A percentile compares a stretch with the other conserved stretches of the same genome.
These are phyloP conservation scores for Yamadazyma scolyti DNA, from an alignment of 805 yeast species.

Conservation along the genomic window DNA sequence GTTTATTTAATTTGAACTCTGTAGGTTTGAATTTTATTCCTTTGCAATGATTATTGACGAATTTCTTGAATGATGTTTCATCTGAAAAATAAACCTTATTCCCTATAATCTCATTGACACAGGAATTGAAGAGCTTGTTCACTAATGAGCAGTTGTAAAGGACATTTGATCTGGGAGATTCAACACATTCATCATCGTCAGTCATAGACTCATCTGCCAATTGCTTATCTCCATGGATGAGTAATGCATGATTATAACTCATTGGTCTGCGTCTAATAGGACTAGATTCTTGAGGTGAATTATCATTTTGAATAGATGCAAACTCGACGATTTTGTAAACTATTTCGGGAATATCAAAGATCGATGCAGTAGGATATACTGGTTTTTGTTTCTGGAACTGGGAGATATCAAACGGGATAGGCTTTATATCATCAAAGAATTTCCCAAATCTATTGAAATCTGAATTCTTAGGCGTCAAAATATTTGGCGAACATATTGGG, in stretches of 20 bases:
- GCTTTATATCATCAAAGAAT: conserved; percentile 4
- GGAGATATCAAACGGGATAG: background rate
- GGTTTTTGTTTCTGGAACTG: background rate
- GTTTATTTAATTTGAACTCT: conserved; percentile 64
- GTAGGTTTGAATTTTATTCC: conserved; percentile 26
- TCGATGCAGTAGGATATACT: conserved; percentile 22
- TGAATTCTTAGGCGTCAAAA: conserved; percentile 7
- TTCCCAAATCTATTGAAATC: conserved; percentile 1
- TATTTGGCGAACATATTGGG: conserved; percentile 9
- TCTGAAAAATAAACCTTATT: conserved; percentile 53
- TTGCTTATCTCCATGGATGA: conserved; percentile 56
- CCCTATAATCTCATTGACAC: conserved; percentile 53
- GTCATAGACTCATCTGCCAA: conserved; percentile 45
- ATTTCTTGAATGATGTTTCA: conserved; percentile 43
- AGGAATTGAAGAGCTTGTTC: conserved; percentile 59
- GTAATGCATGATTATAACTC: conserved; percentile 62
- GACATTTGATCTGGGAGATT: conserved; percentile 13
- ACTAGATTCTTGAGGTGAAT: conserved; percentile 58
- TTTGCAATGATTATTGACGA: conserved; percentile 15
- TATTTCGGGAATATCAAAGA: conserved; percentile 77
- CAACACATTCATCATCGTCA: conserved; percentile 6
- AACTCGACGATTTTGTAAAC: conserved; percentile 54
- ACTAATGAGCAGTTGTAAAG: conserved; percentile 66
- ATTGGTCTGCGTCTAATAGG: conserved; percentile 67
- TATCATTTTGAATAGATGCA: conserved; percentile 51